These are phyloP conservation scores for Podaxis sp. DNA, from an alignment of 768 basidiomycete genomes.

Conservation along the genomic window DNA sequence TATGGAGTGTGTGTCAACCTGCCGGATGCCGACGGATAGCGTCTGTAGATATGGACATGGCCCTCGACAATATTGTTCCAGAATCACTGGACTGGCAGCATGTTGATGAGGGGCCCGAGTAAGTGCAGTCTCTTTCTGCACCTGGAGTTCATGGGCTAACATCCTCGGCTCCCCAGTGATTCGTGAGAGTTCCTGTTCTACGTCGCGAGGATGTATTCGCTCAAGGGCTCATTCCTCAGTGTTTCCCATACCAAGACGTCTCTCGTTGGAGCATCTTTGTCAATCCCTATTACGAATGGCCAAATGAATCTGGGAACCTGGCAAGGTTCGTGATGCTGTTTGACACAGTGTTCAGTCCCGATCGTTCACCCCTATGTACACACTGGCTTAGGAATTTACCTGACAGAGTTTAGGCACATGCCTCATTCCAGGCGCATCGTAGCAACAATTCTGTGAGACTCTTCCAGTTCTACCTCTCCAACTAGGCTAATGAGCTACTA, in stretches of 20 bases:
- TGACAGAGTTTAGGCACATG: slow-evolving; percentile 76
- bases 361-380: not conserved
- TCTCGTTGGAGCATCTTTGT: slow-evolving; percentile 77
- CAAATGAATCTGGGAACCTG: slow-evolving; percentile 83
- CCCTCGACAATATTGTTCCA: slow-evolving; percentile 83
- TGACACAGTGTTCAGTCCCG: not conserved
- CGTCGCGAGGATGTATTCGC: not conserved
- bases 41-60: slow-evolving; percentile 87
- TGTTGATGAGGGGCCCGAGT: slow-evolving; percentile 92
- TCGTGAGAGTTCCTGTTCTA: slow-evolving; percentile 50
- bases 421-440: slow-evolving; percentile 68
- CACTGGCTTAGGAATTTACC: slow-evolving; percentile 61
- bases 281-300: slow-evolving; percentile 79
- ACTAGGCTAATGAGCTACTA: not conserved
- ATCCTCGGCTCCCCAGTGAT: slow-evolving; percentile 42
- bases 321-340: slow-evolving; percentile 59
- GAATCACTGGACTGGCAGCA: slow-evolving; percentile 80
- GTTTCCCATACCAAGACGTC: slow-evolving; percentile 91
- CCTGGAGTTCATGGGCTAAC: not conserved
- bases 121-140: slow-evolving; percentile 24
- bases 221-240: slow-evolving; percentile 29
- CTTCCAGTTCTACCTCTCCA: not conserved
- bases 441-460: slow-evolving; percentile 71
- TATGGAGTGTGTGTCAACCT: not conserved
- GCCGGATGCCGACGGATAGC: not conserved